Evolutionary conservation across 176 grass and related monocot species (phyloP).

Genomic region (Saccharum spontaneum): DNA sequence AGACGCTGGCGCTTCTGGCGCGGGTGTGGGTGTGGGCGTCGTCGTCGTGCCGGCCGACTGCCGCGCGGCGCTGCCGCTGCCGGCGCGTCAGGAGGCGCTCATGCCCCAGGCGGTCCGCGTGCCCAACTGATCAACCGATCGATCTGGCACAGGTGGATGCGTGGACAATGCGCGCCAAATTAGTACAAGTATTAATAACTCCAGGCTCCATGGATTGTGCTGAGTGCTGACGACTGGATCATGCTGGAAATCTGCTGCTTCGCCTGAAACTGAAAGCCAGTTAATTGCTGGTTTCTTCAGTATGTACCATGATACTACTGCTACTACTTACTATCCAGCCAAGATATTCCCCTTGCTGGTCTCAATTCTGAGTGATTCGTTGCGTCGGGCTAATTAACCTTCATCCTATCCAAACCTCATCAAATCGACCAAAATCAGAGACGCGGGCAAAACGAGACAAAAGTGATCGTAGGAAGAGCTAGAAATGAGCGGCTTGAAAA

Average conservation of each 20-base stretch:
- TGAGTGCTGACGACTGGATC: background rate
- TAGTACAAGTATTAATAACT: background rate
- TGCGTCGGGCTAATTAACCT: no score
- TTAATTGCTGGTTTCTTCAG: background rate
- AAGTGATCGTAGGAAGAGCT: no score
- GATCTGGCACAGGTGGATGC: background rate
- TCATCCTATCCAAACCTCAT: no score
- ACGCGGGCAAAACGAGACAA: no score
- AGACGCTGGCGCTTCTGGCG: background rate
- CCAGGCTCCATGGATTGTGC: background rate
- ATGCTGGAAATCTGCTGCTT: background rate
- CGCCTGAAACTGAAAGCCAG: background rate
- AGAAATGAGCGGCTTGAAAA: no score
- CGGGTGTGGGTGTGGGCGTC: no score
- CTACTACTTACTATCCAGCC: no score
- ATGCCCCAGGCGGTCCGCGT: background rate
- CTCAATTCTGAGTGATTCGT: no score
- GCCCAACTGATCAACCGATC: slow-evolving; percentile 2
- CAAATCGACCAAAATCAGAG: no score
- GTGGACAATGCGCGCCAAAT: background rate
- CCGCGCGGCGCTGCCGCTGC: background rate
- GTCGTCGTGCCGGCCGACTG: background rate
- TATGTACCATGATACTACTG: background rate
- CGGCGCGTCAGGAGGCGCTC: background rate
- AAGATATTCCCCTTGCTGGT: no score